A percentile compares a stretch with the other conserved stretches of the same genome.
These are phyloP conservation scores for Phytophthora chlamydospora DNA, from an alignment of 352 stramenopile genomes.

Conservation along the genomic window DNA sequence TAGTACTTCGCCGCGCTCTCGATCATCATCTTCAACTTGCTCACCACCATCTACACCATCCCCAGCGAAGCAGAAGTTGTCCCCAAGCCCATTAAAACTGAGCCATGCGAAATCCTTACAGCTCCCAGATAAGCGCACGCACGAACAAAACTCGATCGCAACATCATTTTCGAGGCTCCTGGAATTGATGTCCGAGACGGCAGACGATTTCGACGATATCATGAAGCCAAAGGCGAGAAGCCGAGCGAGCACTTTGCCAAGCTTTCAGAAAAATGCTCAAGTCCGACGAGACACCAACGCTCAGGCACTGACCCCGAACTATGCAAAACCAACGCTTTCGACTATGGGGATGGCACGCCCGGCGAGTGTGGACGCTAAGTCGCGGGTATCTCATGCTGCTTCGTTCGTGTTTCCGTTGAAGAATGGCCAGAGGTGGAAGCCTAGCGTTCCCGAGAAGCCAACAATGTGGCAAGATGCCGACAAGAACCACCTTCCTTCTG, in stretches of 20 bases:
- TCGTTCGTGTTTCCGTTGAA: constrained; percentile 14
- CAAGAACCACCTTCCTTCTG: constrained; percentile 21
- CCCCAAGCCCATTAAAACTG: not conserved
- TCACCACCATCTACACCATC: constrained; percentile 15
- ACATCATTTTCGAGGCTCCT: constrained; percentile 46
- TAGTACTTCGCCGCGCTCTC: constrained; percentile 8
- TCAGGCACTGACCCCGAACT: constrained; percentile 19
- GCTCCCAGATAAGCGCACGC: not conserved
- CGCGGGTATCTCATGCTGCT: constrained; percentile 1
- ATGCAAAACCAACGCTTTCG: constrained; percentile 28
- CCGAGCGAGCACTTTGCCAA: constrained; percentile 17
- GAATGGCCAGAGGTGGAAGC: not conserved
- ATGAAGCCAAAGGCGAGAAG: constrained; percentile 12
- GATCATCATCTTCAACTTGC: constrained; percentile 7
- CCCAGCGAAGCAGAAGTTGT: constrained; percentile 15
- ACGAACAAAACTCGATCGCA: constrained; percentile 24
- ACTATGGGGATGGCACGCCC: constrained; percentile 13
- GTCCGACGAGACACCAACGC: not conserved
- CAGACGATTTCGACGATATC: constrained; percentile 6
- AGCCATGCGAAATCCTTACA: not conserved
- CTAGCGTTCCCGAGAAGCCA: not conserved
- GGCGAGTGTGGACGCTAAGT: constrained; percentile 31
- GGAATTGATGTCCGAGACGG: constrained; percentile 33
- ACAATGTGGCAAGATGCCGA: not conserved
- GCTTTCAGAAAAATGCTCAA: not conserved